Base-by-base conservation (phyloP, 352 stramenopile species). In the Globisporangium cylindrosporum region DNA sequence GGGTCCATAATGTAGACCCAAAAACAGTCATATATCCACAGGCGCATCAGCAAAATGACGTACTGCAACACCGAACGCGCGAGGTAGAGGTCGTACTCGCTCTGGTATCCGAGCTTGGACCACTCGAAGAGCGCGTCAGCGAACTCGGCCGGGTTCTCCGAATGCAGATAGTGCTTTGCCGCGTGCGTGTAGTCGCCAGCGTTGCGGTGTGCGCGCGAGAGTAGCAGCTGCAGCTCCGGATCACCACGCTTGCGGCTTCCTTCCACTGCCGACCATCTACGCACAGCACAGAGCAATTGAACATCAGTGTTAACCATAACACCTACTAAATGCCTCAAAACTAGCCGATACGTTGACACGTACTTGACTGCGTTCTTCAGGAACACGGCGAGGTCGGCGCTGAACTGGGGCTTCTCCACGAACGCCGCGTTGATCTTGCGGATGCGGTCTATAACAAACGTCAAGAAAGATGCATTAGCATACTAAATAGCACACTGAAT, bases 301-400 rank as follows among this genome's bases (percentile, higher is more conserved):
- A 20, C 36, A 22, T 41, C 2, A 36, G 8, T 34, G 15, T 43
- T 69, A 22, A 7, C 18, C 7, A 22, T 7, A 38, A 68, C 4
- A 56, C 14, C 10, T 1, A 65, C 22, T 15, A 7, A 10, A 29
- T 7, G 58, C 12, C 9, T 46, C 55, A 65, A 25, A 55, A 1
- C 36, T 15, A 12, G 12, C 36, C 36, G 12, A 49, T n/a, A 14
- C 34, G 53, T 51, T 53, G 24, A 48, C 18, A 73, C 80, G 54
- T 59, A 93, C 77, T 93, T 93, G 75, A 95, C 88, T 9, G 88
- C 86, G 53, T 88, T 79, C 78, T 91, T 91, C 55, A 95, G 81
- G 24, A 95, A 79, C 0, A 84, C 69, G 0, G 82, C 78, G 51
- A 92, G 73, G 46, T 94, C 86, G 27, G 80, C 76, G 58, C 81